Conservation (phyloP, 2,329 filamentous ascomycete genomes). For the Amphichorda felina region DNA sequence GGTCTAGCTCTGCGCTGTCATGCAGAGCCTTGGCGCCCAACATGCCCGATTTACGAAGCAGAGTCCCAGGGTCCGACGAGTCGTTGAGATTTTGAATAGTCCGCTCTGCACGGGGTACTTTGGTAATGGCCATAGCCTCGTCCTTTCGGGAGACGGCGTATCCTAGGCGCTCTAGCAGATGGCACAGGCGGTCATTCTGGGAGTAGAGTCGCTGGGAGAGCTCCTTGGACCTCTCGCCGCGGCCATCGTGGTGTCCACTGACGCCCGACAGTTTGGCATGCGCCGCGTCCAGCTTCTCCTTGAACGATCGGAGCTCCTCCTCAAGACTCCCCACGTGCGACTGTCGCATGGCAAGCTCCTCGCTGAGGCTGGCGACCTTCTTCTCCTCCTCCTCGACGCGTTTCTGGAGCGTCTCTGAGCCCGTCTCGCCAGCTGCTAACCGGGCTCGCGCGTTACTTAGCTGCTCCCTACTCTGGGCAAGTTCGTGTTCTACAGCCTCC, state of each 20-base stretch:
- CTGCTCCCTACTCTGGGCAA: slow-evolving; percentile 56
- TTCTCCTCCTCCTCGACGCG: slow-evolving; percentile 65
- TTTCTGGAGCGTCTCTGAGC: slow-evolving; percentile 66
- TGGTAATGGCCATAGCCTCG: slow-evolving; percentile 62
- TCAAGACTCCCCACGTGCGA: slow-evolving; percentile 67
- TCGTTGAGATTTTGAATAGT: slow-evolving; percentile 41
- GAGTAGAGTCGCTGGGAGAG: slow-evolving; percentile 72
- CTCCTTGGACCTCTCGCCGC: slow-evolving; percentile 65
- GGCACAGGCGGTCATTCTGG: slow-evolving; percentile 73
- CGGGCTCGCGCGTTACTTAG: slow-evolving; percentile 56
- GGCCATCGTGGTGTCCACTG: slow-evolving; percentile 51
- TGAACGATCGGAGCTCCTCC: slow-evolving; percentile 58
- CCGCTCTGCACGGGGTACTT: slow-evolving; percentile 50
- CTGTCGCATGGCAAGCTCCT: slow-evolving; percentile 62
- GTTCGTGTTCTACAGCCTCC: slow-evolving; percentile 40
- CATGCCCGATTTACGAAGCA: slow-evolving; percentile 40
- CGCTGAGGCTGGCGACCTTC: slow-evolving; percentile 53
- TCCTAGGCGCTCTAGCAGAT: slow-evolving; percentile 76
- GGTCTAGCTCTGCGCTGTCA: slow-evolving; percentile 55
- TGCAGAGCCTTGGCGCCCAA: slow-evolving; percentile 40
- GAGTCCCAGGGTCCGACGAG: slow-evolving; percentile 42
- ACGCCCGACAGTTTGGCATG: slow-evolving; percentile 39
- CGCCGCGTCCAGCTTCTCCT: slow-evolving; percentile 48
- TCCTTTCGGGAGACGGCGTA: slow-evolving; percentile 70
- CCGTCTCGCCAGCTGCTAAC: slow-evolving; percentile 73